These are phyloP conservation scores for Fusarium coffeatum DNA, from an alignment of 2,329 filamentous ascomycete species.

Conservation along the genomic window DNA sequence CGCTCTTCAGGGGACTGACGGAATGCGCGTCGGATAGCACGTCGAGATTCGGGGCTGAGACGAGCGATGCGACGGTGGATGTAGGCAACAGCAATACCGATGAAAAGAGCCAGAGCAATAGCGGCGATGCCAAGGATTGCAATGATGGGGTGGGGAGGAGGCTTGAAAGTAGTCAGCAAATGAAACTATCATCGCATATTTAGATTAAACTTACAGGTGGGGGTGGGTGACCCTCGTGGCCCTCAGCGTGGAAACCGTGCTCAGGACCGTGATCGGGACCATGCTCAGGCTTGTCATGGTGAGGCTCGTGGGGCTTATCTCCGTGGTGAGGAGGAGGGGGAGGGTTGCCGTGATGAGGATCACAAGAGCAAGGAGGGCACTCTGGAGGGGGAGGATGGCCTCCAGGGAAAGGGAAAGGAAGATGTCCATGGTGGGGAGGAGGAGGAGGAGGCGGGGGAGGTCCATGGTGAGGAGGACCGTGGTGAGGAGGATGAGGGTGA, in stretches of 20 bases:
- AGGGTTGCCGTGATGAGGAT: conserved; percentile 32
- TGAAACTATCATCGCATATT: not conserved
- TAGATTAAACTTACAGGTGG: conserved; percentile 35
- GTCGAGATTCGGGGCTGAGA: conserved; percentile 37
- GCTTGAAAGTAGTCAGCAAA: conserved; percentile 9
- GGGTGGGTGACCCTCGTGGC: conserved; percentile 24
- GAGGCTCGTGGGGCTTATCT: conserved; percentile 29
- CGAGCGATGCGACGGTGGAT: conserved; percentile 39
- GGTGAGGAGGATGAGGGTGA: conserved; percentile 36
- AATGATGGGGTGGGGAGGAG: conserved; percentile 35
- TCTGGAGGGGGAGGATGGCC: conserved; percentile 19
- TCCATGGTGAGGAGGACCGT: conserved; percentile 41
- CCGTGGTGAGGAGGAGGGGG: conserved; percentile 41
- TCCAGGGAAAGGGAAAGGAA: conserved; percentile 45
- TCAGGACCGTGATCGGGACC: conserved; percentile 1
- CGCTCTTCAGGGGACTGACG: conserved; percentile 45
- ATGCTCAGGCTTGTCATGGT: conserved; percentile 42
- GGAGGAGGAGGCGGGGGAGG: conserved; percentile 38
- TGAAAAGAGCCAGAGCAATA: conserved; percentile 44
- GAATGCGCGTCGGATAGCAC: conserved; percentile 42
- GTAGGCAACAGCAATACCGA: conserved; percentile 41
- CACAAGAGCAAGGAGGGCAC: conserved; percentile 20
- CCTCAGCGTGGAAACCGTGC: conserved; percentile 20
- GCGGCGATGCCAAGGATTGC: conserved; percentile 43
- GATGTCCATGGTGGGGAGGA: conserved; percentile 28